These are phyloP conservation scores for Starmera dryadoides DNA, from an alignment of 805 yeast genomes.

Conservation along the genomic window DNA sequence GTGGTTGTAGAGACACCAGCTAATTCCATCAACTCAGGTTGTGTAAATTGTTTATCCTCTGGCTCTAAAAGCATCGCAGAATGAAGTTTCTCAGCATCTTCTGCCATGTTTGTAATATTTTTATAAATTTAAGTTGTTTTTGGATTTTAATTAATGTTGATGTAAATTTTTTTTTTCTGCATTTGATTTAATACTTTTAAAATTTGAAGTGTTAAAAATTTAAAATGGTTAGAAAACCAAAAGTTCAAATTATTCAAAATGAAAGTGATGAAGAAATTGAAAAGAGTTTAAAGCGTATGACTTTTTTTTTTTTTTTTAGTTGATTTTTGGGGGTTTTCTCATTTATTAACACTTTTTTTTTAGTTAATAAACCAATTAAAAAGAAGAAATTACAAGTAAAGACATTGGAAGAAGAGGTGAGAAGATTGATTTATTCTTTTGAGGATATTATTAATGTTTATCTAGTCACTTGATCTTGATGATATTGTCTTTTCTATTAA, in stretches of 20 bases:
- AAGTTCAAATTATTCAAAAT: neutral
- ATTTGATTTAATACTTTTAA: too few species aligned
- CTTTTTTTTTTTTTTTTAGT: too few species aligned
- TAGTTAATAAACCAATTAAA: neutral
- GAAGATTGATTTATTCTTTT: too few species aligned
- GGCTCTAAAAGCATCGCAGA: conserved; percentile 50
- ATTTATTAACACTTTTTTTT: neutral
- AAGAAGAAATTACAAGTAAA: neutral
- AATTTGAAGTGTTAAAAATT: too few species aligned
- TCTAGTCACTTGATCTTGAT: too few species aligned
- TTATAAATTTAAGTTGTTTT: conserved; percentile 3
- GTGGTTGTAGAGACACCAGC: conserved; percentile 31
- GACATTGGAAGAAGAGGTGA: neutral
- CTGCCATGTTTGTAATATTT: conserved; percentile 8
- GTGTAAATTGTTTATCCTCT: conserved; percentile 48
- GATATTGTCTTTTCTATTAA: too few species aligned
- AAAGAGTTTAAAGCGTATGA: neutral
- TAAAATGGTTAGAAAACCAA: neutral
- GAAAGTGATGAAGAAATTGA: neutral
- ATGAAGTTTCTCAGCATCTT: conserved; percentile 53
- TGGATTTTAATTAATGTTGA: conserved; percentile 17
- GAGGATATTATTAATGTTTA: too few species aligned
- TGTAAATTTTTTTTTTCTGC: too few species aligned
- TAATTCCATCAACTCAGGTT: conserved; percentile 56
- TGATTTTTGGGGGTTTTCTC: too few species aligned